A percentile compares a stretch with the other conserved stretches of the same genome.
Conservation (phyloP, 371 early-diverging fungal species). For the Ordospora pajunii region DNA sequence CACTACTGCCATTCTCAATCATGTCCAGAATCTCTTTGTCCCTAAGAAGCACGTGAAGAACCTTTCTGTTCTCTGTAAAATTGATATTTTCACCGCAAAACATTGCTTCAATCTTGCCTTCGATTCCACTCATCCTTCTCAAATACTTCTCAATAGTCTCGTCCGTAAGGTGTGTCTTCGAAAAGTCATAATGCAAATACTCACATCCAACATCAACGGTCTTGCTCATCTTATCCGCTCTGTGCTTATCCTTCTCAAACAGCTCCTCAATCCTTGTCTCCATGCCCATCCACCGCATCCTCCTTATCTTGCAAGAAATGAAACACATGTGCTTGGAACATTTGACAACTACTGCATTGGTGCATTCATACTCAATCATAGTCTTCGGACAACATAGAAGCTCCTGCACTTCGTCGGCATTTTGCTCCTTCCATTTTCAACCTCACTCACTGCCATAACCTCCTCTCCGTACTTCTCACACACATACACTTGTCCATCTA, state of each 20-base stretch:
- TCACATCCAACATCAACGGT: slow-evolving; percentile 28
- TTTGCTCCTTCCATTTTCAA: background rate
- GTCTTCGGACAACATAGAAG: slow-evolving; percentile 22
- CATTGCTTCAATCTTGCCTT: slow-evolving; percentile 66
- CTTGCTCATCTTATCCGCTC: slow-evolving; percentile 29
- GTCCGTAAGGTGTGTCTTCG: slow-evolving; percentile 57
- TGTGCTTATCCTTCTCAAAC: slow-evolving; percentile 30
- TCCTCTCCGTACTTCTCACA: background rate
- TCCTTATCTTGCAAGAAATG: background rate
- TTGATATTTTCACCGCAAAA: slow-evolving; percentile 87
- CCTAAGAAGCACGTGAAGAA: slow-evolving; percentile 85
- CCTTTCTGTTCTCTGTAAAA: slow-evolving; percentile 88
- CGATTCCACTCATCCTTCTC: slow-evolving; percentile 16
- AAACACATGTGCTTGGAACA: background rate
- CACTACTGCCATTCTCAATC: slow-evolving; percentile 58
- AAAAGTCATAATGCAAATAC: slow-evolving; percentile 51
- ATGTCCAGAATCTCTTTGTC: slow-evolving; percentile 72
- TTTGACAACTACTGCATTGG: background rate
- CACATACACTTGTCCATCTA: slow-evolving; percentile 1
- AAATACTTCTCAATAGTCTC: background rate
- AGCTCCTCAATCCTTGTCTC: background rate
- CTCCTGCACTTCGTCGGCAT: background rate
- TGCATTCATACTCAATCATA: background rate
- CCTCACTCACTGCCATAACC: background rate
- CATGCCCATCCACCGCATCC: background rate